phyloP scores from a whole-genome alignment of 208 protist genomes.

The Trypanosoma platydactyli region DNA sequence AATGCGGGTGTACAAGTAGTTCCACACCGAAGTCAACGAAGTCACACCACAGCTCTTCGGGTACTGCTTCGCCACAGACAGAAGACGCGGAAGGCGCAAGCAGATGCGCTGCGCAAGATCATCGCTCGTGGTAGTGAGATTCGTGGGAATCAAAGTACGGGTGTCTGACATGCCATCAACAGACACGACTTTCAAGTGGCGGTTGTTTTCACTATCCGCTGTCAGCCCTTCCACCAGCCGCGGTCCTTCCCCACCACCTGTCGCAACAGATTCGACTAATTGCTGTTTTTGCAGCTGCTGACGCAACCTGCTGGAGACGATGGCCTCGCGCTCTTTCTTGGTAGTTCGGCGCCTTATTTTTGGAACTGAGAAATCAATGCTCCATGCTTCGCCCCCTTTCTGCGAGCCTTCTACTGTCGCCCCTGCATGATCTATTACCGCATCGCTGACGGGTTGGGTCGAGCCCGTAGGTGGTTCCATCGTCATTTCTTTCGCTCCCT shows the following conservation, averaged over 20 bases:
- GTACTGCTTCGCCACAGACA: constrained; percentile 90
- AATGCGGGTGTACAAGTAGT: constrained; percentile 90
- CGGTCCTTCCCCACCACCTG: not conserved
- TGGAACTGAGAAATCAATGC: constrained; percentile 59
- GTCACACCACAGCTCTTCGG: constrained; percentile 87
- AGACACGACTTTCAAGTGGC: constrained; percentile 34
- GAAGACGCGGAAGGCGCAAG: constrained; percentile 63
- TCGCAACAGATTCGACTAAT: not conserved
- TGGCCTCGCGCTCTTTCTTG: constrained; percentile 63
- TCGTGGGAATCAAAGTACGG: constrained; percentile 56
- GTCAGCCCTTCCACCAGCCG: not conserved
- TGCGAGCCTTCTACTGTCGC: not conserved
- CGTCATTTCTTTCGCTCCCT: too few relatives aligned
- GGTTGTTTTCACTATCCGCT: constrained; percentile 12
- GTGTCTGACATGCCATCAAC: constrained; percentile 53
- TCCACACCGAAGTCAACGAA: constrained; percentile 87
- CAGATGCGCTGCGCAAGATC: constrained; percentile 72
- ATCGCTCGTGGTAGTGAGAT: constrained; percentile 61
- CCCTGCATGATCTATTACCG: too few relatives aligned
- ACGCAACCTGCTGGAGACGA: constrained; percentile 40
- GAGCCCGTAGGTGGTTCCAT: too few relatives aligned
- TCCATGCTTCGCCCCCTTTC: constrained; percentile 55
- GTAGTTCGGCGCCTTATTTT: constrained; percentile 56
- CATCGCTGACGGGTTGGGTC: too few relatives aligned
- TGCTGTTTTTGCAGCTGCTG: constrained; percentile 9